A percentile compares a stretch with the other conserved stretches of the same genome.
Evolutionary conservation across 345 rosid species (phyloP).

Genomic region (Clarkia xantiana): DNA sequence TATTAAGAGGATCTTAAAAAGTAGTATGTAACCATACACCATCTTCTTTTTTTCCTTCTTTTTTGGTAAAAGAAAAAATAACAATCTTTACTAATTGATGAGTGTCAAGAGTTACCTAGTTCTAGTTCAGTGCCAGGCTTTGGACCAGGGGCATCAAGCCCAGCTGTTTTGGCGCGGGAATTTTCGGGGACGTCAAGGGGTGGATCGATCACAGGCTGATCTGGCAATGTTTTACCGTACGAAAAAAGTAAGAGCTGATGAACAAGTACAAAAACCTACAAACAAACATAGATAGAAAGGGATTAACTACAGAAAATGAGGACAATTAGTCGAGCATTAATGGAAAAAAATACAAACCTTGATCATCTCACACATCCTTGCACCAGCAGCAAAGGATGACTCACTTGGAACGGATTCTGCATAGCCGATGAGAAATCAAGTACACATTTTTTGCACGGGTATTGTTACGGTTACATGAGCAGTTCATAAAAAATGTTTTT

Average conservation of each 20-base stretch:
- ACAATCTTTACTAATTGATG: not conserved
- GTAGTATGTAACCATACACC: too few relatives aligned
- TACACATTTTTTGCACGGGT: not conserved
- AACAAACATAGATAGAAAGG: constrained; percentile 1
- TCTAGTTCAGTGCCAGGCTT: constrained; percentile 68
- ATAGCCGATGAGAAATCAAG: not conserved
- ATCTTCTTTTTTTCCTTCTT: too few relatives aligned
- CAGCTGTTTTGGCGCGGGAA: constrained; percentile 54
- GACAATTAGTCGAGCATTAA: not conserved
- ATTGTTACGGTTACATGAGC: not conserved
- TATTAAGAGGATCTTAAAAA: too few relatives aligned
- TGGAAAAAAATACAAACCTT: constrained; percentile 46
- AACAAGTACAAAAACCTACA: constrained; percentile 75
- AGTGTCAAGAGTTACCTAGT: constrained; percentile 40
- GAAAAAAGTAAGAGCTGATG: constrained; percentile 84
- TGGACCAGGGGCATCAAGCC: constrained; percentile 56
- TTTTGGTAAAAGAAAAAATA: too few relatives aligned
- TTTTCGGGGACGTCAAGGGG: constrained; percentile 30
- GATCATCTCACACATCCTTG: constrained; percentile 63
- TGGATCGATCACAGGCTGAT: constrained; percentile 52
- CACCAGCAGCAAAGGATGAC: constrained; percentile 65
- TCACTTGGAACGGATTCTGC: constrained; percentile 40
- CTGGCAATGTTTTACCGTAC: constrained; percentile 59
- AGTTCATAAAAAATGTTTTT: not conserved
- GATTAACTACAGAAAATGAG: not conserved